phyloP scores from a whole-genome alignment of 768 basidiomycete species.

The Suillus occidentalis region DNA sequence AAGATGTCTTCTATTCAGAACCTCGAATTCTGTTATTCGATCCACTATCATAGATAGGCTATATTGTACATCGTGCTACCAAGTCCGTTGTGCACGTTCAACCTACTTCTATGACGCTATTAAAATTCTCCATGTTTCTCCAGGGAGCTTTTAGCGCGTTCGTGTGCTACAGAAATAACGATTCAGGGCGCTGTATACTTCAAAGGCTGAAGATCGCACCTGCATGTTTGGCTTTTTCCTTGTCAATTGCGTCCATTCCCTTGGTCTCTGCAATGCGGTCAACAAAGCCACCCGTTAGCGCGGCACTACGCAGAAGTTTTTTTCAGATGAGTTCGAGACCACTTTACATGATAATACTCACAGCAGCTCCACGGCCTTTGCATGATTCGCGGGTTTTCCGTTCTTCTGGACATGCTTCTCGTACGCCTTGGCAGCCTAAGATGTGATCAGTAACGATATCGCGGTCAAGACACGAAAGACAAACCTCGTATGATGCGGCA shows the following conservation, averaged over 20 bases:
- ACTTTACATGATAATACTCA: slow-evolving; percentile 11
- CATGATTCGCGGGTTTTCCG: slow-evolving; percentile 25
- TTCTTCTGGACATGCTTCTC: slow-evolving; percentile 18
- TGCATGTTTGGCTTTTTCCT: slow-evolving; percentile 18
- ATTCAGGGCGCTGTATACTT: background rate
- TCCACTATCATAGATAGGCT: background rate
- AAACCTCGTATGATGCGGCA: slow-evolving; percentile 30
- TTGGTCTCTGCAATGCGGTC: slow-evolving; percentile 27
- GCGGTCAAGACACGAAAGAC: background rate
- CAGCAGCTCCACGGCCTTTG: slow-evolving; percentile 25
- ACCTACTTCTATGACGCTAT: slow-evolving; percentile 6
- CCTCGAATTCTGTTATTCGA: background rate
- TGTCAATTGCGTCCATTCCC: slow-evolving; percentile 22
- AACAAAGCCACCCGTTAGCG: slow-evolving; percentile 24
- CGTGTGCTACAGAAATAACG: slow-evolving; percentile 15
- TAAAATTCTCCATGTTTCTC: slow-evolving; percentile 17
- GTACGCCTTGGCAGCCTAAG: slow-evolving; percentile 32
- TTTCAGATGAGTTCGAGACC: background rate
- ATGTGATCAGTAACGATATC: slow-evolving; percentile 4
- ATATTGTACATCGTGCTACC: background rate
- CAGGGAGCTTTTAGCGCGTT: slow-evolving; percentile 13
- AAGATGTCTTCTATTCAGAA: background rate
- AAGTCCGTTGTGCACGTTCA: no score
- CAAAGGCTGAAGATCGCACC: slow-evolving; percentile 17
- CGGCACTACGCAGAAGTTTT: slow-evolving; percentile 21